A percentile compares a stretch with the other conserved stretches of the same genome.
These are phyloP conservation scores for Striga hermonthica DNA, from an alignment of 305 asterid genomes.

Conservation along the genomic window DNA sequence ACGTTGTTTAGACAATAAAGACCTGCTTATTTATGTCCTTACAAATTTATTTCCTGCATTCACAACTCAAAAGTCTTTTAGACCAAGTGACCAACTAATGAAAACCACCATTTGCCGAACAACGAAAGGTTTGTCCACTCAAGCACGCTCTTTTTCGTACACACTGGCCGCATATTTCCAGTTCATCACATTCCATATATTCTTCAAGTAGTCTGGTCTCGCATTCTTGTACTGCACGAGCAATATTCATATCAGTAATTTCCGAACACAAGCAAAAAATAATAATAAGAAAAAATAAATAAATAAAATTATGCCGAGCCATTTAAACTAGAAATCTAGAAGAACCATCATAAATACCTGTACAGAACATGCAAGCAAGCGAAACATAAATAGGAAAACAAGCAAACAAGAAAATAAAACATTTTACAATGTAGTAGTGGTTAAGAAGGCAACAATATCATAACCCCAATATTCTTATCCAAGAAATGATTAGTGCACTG, in stretches of 20 bases:
- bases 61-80: not conserved
- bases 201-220: slow-evolving; percentile 13
- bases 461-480: too few species aligned
- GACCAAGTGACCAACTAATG: slow-evolving; percentile 11
- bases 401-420: too few species aligned
- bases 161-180: slow-evolving; percentile 12
- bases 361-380: too few species aligned
- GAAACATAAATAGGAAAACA: too few species aligned
- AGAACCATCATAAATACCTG: too few species aligned
- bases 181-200: slow-evolving; percentile 16
- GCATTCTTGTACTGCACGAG: slow-evolving; percentile 16
- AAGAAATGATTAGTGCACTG: too few species aligned
- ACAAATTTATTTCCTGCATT: slow-evolving; percentile 1
- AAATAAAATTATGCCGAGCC: not conserved
- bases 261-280: not conserved
- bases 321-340: not conserved
- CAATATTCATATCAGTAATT: not conserved
- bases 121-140: not conserved
- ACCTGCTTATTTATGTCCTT: not conserved
- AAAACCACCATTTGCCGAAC: not conserved
- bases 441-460: not conserved
- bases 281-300: not conserved
- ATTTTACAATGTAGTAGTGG: too few species aligned
- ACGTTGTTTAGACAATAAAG: not conserved
- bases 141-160: slow-evolving; percentile 8